Conservation (phyloP, 148 eudicot species). For the Cornus kousa region DNA sequence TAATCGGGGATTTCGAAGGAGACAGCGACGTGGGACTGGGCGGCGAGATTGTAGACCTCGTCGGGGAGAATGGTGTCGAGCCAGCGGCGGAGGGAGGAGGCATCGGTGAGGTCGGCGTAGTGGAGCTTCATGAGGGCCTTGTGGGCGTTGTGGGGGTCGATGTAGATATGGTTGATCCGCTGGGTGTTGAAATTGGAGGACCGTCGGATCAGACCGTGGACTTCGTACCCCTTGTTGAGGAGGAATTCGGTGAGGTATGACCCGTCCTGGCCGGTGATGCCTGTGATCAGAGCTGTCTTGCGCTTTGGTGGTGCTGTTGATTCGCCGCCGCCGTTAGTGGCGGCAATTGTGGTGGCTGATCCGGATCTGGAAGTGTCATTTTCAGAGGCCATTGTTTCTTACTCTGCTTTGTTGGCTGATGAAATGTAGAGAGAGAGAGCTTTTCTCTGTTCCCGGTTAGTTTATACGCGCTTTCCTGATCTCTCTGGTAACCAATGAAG, state of each 20-base stretch:
- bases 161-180: slow-evolving; percentile 91
- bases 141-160: slow-evolving; percentile 82
- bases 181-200: slow-evolving; percentile 97
- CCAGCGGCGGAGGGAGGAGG: slow-evolving; percentile 87
- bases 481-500: too few relatives aligned
- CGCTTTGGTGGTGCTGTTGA: slow-evolving; percentile 1
- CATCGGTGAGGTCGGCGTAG: slow-evolving; percentile 93
- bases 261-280: slow-evolving; percentile 97
- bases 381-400: slow-evolving; percentile 21
- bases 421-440: too few relatives aligned
- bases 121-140: slow-evolving; percentile 94
- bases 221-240: slow-evolving; percentile 63
- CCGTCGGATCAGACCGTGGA: slow-evolving; percentile 86
- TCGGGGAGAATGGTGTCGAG: slow-evolving; percentile 72
- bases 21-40: slow-evolving; percentile 94
- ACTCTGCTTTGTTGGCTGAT: background rate
- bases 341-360: slow-evolving; percentile 5
- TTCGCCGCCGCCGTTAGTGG: slow-evolving; percentile 29
- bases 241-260: slow-evolving; percentile 92
- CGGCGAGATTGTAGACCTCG: slow-evolving; percentile 92
- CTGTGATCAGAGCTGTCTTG: slow-evolving; percentile 78
- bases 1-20: slow-evolving; percentile 97
- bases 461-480: too few relatives aligned
- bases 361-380: slow-evolving; percentile 21
- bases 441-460: too few relatives aligned